Evolutionary conservation across 2,329 filamentous ascomycete species (phyloP), one percentile per base, ranked within the genome.

Genomic region (Tolypocladium inflatum): DNA sequence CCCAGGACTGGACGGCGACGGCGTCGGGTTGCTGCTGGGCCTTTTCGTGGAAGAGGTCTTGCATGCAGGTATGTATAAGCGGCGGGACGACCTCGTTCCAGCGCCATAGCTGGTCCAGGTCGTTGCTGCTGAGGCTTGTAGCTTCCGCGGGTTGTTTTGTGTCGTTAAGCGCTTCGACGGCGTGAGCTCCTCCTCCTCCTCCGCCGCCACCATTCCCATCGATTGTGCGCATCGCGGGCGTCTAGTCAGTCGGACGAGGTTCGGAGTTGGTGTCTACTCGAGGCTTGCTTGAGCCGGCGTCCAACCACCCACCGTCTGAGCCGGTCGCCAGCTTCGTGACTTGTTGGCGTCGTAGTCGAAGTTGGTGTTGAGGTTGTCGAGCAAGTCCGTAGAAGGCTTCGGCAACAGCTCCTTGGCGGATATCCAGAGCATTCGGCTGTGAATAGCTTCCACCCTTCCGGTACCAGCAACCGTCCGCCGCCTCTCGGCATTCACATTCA

Each of bases 1-100:
- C 79, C 77, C 77, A 80, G 0, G 78, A 78, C 57, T 76, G 66
- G n/a, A 81, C 71, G 33, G 79, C 78, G 6, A 71, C 61, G 26
- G 70, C 68, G n/a, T 70, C 62, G 1, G 78, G 76, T 3, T 72
- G 68, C 30, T 63, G 59, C 15, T 59, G 62, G 15, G 74, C 73
- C 55, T 72, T 71, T 15, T 74, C 69, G 11, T 70, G 67, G 57
- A 81, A 73, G 57, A 80, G 65, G 48, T 79, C 74, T 60, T 80
- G 79, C 69, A 79, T 77, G 60, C 75, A 78, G 52, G 65, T 67
- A 21, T 72, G 64, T 23, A 80, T 64, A 3, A 70, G 70, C 0
- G 73, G 68, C 1, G 77, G 74, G 2, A 79, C 64, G 1, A 66
- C 65, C 21, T 71, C 67, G 63, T 80, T 80, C 77, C 78, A 80